Base-by-base conservation (phyloP, 1,139 yeast genomes). In the Zygoascus sp. region DNA sequence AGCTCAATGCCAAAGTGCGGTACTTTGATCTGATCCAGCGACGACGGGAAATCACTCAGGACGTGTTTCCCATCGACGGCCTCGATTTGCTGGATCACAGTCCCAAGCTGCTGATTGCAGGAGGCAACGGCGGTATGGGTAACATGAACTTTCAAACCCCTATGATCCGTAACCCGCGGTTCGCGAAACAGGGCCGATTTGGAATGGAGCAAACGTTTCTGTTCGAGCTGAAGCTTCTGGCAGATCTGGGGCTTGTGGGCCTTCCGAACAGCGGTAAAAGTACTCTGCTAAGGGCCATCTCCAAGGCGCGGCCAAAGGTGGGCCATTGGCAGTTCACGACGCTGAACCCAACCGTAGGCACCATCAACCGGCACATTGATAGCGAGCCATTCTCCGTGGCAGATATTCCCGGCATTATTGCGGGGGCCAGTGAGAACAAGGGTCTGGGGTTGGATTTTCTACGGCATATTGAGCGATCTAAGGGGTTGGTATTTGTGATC, bases 271-370 rank as follows among this genome's bases (percentile, higher is more conserved):
- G 97, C 4, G 98, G 98, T 1, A 92, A 92, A 63, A 87, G 96
- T 2, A 88, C 97, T 0, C 71, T 92, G 27, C 67, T 92, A 42
- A 70, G 95, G 47, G 90, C 95, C n/a, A 88, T 92, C 17, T 87
- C 96, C 0, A 77, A 80, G 49, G 97, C 98, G 0, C 74, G 83
- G 50, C 97, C 98, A 1, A 72, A 89, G 50, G 88, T 92, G 10
- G 98, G 97, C 0, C 95, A 89, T 64, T 92, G 97, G 97, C 95
- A 86, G 61, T 92, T 92, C 62, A 92, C 98, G 0, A 92, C 98
- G 1, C 69, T 92, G 48, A 88, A 82, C 54, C 98, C 98, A 0
- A 83, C 92, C 0, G 80, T 92, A 40, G 98, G 98, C 2, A 90
- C 97, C 0, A 85, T 92, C 16, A 73, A 75, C 44, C 67, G 81